Evolutionary conservation across 768 basidiomycete genomes (phyloP), one percentile per base, ranked within the genome.

Genomic region (Naganishia onofrii): DNA sequence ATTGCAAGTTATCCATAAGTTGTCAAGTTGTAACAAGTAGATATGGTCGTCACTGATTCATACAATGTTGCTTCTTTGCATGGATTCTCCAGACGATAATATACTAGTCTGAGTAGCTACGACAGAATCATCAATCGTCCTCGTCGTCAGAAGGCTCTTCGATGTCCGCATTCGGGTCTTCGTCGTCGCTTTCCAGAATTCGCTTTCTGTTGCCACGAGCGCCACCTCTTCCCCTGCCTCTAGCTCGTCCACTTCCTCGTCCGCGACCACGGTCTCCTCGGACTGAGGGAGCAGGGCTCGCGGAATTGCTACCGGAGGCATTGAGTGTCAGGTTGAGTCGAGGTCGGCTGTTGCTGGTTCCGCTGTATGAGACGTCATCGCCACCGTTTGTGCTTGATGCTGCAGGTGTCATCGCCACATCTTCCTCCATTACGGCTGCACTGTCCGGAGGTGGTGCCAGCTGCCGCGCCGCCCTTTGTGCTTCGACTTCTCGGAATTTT

Each of bases 401-500:
- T 26, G 60, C 58, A n/a, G 68, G 69, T 9, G 69, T 42, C 38
- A 34, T 36, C 1, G 52, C 38, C 8, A 52, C 34, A 23, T 60
- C 46, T 31, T 55, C 58, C 2, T 54, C 52, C 28, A 23, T 32
- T 15, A 2, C 48, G 29, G 36, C 57, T 38, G 29, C 69, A 12
- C 42, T 31, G 19, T 52, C 28, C 13, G n/a, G 51, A 9, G 32
- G 23, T 44, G 26, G 46, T 42, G 60, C 42, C 8, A 42, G 42
- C 7, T 42, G 42, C 15, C 42, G 42, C 42, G 42, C 60, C 15
- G 60, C 38, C 17, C 60, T 42, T 63, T 63, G 38, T 42, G 36
- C 60, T 63, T 65, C 63, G 19, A 68, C 42, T 44, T 69, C 67
- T 31, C 23, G 13, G 31, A 77, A 68, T 56, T 79, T 74, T 70